phyloP scores from a whole-genome alignment of 164 flowering plant genomes.

The Santalum album region DNA sequence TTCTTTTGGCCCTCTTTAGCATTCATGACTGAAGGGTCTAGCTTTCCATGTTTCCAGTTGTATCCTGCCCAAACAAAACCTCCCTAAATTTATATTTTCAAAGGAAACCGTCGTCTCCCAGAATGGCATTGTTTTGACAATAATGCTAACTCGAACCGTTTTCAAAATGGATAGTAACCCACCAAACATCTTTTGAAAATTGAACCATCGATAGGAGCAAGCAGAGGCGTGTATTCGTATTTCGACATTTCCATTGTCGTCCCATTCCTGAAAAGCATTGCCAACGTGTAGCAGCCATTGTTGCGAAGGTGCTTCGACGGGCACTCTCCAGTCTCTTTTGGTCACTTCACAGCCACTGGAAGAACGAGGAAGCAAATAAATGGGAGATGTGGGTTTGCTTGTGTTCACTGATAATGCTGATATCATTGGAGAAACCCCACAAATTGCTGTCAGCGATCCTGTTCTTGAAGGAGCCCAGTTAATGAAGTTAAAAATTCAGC shows the following conservation, averaged over 20 bases:
- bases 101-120: no score
- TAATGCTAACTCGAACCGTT: no score
- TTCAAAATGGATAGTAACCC: conserved; percentile 5
- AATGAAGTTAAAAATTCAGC: neutral
- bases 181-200: conserved; percentile 87
- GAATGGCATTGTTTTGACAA: no score
- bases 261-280: conserved; percentile 55
- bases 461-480: neutral
- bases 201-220: conserved; percentile 90
- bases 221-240: conserved; percentile 55
- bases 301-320: conserved; percentile 69
- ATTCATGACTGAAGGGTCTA: conserved; percentile 86
- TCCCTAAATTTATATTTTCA: no score
- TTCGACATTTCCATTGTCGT: conserved; percentile 36
- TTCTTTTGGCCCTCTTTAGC: conserved; percentile 26
- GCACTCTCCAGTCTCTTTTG: conserved; percentile 55
- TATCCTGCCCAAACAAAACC: conserved; percentile 48
- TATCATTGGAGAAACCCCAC: conserved; percentile 86
- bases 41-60: conserved; percentile 65
- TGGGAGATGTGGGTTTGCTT: conserved; percentile 55
- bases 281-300: conserved; percentile 73
- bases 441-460: conserved; percentile 74
- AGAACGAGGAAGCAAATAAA: conserved; percentile 76
- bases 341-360: neutral
- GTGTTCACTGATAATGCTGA: conserved; percentile 72